Base-by-base conservation (phyloP, 2,329 filamentous ascomycete species). In the Paracoccidioides lutzii region DNA sequence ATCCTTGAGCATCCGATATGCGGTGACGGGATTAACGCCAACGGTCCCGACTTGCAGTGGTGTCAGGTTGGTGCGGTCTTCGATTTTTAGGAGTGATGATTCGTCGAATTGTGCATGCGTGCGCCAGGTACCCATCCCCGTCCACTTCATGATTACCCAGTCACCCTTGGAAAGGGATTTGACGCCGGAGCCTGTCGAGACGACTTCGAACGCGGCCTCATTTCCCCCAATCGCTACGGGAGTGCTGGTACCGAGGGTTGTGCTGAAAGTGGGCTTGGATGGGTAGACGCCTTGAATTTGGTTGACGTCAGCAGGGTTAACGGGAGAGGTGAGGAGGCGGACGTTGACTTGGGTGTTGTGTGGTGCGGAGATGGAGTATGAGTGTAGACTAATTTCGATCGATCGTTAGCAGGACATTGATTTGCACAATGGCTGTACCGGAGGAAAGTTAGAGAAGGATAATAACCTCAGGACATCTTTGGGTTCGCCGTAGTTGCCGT, bases 231-330 rank as follows among this genome's bases (percentile, higher is more conserved):
- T 68, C 0, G 88, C 88, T 6, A 86, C 81, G 2, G 90, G 89
- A 30, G 83, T 76, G 0, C 82, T 62, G 0, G 90, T 96, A 56
- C 90, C 87, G 55, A 98, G 81, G 1, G 81, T 72, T 5, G 83
- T 84, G 15, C 82, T 84, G 72, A 95, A 90, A 46, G 80, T 76
- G 0, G 90, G 90, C 68, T 89, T 89, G 48, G 83, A 83, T 59
- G 91, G 91, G 75, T 98, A 98, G 3, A 91, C 90, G 61, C 93
- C 93, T 76, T 98, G 93, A 66, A 98, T 88, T 65, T 91, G 91
- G 77, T 98, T 98, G 71, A 98, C 88, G 74, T 98, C 93, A 66
- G 93, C 90, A 30, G 93, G 93, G 75, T 98, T 98, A 71, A 98
- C 88, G 56, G 93, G 89, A 0, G 90, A 83, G 37, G 90, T 88